Percentiles rank a stretch among this genome's conserved stretches.
Conservation (phyloP, 2,329 filamentous ascomycete genomes). For the Penicillium paneum region DNA sequence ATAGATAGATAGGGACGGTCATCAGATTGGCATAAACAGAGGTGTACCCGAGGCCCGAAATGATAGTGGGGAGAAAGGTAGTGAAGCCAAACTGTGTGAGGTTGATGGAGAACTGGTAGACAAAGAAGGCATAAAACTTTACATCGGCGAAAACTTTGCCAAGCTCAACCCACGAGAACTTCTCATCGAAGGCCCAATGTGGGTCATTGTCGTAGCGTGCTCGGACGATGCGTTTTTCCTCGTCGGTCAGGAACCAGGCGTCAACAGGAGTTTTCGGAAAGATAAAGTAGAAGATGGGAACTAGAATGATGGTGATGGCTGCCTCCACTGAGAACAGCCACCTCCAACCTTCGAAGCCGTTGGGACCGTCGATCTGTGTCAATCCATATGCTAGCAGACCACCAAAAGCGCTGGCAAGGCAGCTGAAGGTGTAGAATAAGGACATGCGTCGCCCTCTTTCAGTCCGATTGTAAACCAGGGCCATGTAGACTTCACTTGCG, state of each 20-base stretch:
- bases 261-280: neutral
- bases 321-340: neutral
- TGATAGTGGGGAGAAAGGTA: neutral
- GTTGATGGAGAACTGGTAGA: neutral
- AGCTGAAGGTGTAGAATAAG: neutral
- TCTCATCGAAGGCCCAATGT: neutral
- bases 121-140: neutral
- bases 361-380: neutral
- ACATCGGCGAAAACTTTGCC: neutral
- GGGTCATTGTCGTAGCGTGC: neutral
- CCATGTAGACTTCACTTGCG: neutral
- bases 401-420: neutral
- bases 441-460: neutral
- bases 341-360: neutral
- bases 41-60: neutral
- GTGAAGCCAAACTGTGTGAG: neutral
- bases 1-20: neutral
- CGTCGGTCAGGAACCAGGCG: neutral
- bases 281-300: neutral
- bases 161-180: neutral
- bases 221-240: neutral
- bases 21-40: neutral
- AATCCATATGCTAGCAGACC: neutral
- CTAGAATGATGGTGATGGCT: neutral
- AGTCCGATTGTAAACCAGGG: neutral